phyloP scores from a whole-genome alignment of 2,329 filamentous ascomycete genomes.

The Arachnomyces sp. region DNA sequence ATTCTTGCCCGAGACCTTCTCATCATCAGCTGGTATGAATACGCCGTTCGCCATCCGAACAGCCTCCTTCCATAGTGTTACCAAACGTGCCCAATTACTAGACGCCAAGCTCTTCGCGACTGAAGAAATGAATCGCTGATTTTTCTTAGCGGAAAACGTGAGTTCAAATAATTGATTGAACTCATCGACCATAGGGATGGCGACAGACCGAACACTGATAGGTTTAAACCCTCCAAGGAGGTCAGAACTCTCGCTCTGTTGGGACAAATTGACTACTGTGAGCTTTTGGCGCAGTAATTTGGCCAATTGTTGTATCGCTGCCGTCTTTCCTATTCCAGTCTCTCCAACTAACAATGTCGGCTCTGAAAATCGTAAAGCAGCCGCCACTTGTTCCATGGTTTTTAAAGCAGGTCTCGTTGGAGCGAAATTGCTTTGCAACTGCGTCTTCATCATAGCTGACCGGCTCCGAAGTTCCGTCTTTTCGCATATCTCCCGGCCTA shows the following conservation, averaged over 20 bases:
- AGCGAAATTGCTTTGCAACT: slow-evolving; percentile 59
- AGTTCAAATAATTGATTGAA: slow-evolving; percentile 83
- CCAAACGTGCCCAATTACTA: slow-evolving; percentile 78
- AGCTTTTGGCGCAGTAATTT: slow-evolving; percentile 77
- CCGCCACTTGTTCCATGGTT: slow-evolving; percentile 79
- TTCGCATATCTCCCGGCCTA: slow-evolving; percentile 59
- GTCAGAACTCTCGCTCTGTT: slow-evolving; percentile 96
- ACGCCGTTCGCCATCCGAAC: slow-evolving; percentile 77
- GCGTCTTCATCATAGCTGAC: slow-evolving; percentile 38
- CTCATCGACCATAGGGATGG: slow-evolving; percentile 84
- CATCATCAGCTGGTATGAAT: slow-evolving; percentile 44
- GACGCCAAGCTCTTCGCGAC: slow-evolving; percentile 72
- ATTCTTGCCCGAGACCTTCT: slow-evolving; percentile 21
- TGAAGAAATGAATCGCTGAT: slow-evolving; percentile 75
- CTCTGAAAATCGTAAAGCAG: slow-evolving; percentile 75
- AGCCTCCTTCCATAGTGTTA: slow-evolving; percentile 81
- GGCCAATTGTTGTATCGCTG: slow-evolving; percentile 86
- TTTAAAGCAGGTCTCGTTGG: slow-evolving; percentile 78
- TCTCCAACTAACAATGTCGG: slow-evolving; percentile 93
- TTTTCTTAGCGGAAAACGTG: slow-evolving; percentile 82
- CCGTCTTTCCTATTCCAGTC: slow-evolving; percentile 97
- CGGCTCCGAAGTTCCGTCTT: slow-evolving; percentile 44
- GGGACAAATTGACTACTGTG: slow-evolving; percentile 89
- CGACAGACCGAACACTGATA: slow-evolving; percentile 78
- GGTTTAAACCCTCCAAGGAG: slow-evolving; percentile 94